A percentile compares a stretch with the other conserved stretches of the same genome.
Evolutionary conservation across 768 basidiomycete genomes (phyloP).

Genomic region (Vararia minispora): DNA sequence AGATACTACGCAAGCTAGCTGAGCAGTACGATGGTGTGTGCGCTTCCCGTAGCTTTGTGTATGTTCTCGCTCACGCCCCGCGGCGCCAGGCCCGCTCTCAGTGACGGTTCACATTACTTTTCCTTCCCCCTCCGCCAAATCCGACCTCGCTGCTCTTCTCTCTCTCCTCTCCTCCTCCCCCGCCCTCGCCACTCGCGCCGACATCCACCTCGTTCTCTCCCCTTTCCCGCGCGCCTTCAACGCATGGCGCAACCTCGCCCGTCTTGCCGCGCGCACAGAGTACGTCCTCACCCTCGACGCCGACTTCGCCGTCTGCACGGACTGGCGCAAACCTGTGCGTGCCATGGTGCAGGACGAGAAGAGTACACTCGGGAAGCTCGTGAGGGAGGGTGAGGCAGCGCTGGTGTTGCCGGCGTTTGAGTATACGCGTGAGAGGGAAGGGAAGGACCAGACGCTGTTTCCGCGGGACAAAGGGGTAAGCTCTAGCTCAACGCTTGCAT

Average conservation of each 20-base stretch:
- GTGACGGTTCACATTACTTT: conserved; percentile 70
- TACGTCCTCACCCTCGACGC: conserved; percentile 89
- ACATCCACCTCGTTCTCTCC: conserved; percentile 80
- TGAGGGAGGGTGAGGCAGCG: conserved; percentile 52
- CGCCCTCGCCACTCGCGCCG: conserved; percentile 57
- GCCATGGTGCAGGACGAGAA: conserved; percentile 4
- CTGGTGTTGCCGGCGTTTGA: conserved; percentile 85
- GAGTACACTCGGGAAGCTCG: conserved; percentile 26
- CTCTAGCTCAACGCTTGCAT: no score
- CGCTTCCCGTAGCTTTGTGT: conserved; percentile 1
- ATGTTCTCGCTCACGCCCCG: neutral
- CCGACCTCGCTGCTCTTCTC: conserved; percentile 52
- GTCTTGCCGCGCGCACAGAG: conserved; percentile 73
- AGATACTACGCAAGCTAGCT: conserved; percentile 60
- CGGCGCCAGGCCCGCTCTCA: conserved; percentile 62
- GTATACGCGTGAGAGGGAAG: conserved; percentile 55
- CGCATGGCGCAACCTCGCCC: conserved; percentile 80
- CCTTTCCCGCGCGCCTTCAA: conserved; percentile 56
- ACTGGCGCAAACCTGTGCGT: conserved; percentile 53
- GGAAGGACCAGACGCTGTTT: conserved; percentile 44
- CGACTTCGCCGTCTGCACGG: conserved; percentile 78
- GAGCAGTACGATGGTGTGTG: conserved; percentile 62
- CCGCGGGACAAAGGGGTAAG: conserved; percentile 58
- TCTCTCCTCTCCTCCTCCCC: conserved; percentile 56
- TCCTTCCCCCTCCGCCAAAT: conserved; percentile 21